phyloP scores from a whole-genome alignment of 371 early-diverging fungal genomes.

The Mortierella sp. region DNA sequence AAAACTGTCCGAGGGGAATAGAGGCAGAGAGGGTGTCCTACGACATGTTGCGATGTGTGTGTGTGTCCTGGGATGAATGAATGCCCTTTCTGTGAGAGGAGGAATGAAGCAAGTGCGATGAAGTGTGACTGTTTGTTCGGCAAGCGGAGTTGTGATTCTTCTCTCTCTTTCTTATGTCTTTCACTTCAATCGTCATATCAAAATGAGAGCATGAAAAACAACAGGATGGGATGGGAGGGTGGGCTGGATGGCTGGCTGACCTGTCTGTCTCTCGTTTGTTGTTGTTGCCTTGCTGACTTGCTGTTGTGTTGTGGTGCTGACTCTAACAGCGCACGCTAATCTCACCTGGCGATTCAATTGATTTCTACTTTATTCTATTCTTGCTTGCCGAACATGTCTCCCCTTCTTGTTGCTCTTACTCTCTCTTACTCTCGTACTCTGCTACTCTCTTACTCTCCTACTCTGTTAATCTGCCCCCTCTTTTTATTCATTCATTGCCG shows the following conservation, averaged over 20 bases:
- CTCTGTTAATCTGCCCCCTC: neutral
- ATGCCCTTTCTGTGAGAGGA: neutral
- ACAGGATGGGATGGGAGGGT: neutral
- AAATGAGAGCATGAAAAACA: neutral
- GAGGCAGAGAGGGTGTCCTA: neutral
- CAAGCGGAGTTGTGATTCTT: slow-evolving; percentile 11
- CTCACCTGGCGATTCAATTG: slow-evolving; percentile 9
- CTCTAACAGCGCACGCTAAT: neutral
- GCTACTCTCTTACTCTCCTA: neutral
- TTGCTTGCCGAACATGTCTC: slow-evolving; percentile 5
- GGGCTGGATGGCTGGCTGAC: slow-evolving; percentile 6
- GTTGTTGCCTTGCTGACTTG: too few species aligned
- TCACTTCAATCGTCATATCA: slow-evolving; percentile 2
- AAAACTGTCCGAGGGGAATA: slow-evolving; percentile 1
- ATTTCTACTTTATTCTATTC: neutral
- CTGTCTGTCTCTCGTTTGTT: too few species aligned
- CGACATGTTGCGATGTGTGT: too few species aligned
- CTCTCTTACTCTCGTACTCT: neutral
- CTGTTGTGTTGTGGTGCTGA: too few species aligned
- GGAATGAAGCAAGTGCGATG: neutral
- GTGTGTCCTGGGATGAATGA: neutral
- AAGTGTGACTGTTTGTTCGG: slow-evolving; percentile 8
- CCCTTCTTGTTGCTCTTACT: neutral
- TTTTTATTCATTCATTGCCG: slow-evolving; percentile 11
- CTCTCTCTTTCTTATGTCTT: neutral